phyloP scores from a whole-genome alignment of 2,329 filamentous ascomycete species.

The Xylaria sp. region DNA sequence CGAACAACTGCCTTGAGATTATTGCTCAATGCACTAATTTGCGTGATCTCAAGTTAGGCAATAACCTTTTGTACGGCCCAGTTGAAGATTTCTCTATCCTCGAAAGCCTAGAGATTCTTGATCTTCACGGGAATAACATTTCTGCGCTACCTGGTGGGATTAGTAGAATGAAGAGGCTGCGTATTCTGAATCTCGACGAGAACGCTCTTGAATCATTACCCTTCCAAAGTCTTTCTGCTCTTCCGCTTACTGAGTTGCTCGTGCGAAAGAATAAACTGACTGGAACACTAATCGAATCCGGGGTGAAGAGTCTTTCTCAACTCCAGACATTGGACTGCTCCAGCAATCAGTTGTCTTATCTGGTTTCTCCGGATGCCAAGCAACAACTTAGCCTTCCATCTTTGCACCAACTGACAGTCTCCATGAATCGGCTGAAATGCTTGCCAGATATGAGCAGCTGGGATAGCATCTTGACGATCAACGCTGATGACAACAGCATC shows the following conservation, averaged over 20 bases:
- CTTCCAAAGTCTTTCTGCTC: constrained; percentile 71
- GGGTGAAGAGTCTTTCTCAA: constrained; percentile 66
- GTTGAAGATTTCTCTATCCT: constrained; percentile 74
- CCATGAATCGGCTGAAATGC: constrained; percentile 78
- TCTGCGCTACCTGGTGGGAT: constrained; percentile 75
- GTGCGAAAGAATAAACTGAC: constrained; percentile 81
- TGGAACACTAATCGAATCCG: constrained; percentile 74
- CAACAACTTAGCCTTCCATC: constrained; percentile 71
- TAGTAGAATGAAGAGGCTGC: constrained; percentile 73
- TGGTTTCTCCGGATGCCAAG: constrained; percentile 54
- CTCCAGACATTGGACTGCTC: constrained; percentile 83
- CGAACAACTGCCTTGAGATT: constrained; percentile 75
- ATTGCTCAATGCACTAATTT: constrained; percentile 78
- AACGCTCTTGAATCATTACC: constrained; percentile 80
- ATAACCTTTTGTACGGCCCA: constrained; percentile 77
- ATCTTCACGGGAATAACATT: constrained; percentile 83
- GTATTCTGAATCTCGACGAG: constrained; percentile 80
- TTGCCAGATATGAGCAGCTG: constrained; percentile 82
- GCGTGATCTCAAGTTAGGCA: constrained; percentile 82
- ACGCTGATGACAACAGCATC: constrained; percentile 85
- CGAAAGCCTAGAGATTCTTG: constrained; percentile 78
- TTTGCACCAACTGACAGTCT: constrained; percentile 78
- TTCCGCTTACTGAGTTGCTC: constrained; percentile 78
- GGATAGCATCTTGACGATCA: constrained; percentile 76
- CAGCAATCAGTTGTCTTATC: constrained; percentile 74